Evolutionary conservation across 2,329 filamentous ascomycete species (phyloP), one percentile per base, ranked within the genome.

Genomic region (Dothistroma pini): DNA sequence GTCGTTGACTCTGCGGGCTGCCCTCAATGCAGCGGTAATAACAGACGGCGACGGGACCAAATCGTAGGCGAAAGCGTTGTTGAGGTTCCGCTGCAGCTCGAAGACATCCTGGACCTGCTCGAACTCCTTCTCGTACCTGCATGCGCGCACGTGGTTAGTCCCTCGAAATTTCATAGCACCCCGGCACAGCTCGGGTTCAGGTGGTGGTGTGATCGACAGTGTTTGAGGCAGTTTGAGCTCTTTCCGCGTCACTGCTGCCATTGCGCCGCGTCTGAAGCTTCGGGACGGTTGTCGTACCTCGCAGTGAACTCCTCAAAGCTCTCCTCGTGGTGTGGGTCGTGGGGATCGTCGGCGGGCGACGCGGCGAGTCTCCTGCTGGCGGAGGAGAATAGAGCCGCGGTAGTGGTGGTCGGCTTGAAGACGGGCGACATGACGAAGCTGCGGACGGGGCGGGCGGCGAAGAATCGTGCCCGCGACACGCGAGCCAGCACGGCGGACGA

Each of bases 51-150:
- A 95, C 75, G 96, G 95, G 69, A 99, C 95, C 75, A 99, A 89
- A 88, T 99, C 95, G 88, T 99, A 99, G 76, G 95, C 95, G 82
- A 99, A 99, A 77, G 92, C 93, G 83, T 99, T 99, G 89, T 99
- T 99, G 76, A 96, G 85, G 84, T 96, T 96, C 80, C 92, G 90
- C 86, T 92, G 75, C 76, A 99, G 91, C 88, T 99, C 95, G 80
- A 99, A 99, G 76, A 97, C 93, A 83, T 99, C 95, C 82, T 97
- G 91, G 69, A 99, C 95, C 75, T 82, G 81, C 67, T 99, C 93
- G 76, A 99, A 99, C 83, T 99, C 95, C 87, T 97, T 97, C 86
- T 99, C 95, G 77, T 96, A 99, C 83, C 95, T 99, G 77, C 75
- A 66, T 72, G 61, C 38, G 48, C 57, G 35, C 38, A 32, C 49